phyloP scores from a whole-genome alignment of 1,284 basidiomycete genomes.

The Apiotrichum montevideense region DNA sequence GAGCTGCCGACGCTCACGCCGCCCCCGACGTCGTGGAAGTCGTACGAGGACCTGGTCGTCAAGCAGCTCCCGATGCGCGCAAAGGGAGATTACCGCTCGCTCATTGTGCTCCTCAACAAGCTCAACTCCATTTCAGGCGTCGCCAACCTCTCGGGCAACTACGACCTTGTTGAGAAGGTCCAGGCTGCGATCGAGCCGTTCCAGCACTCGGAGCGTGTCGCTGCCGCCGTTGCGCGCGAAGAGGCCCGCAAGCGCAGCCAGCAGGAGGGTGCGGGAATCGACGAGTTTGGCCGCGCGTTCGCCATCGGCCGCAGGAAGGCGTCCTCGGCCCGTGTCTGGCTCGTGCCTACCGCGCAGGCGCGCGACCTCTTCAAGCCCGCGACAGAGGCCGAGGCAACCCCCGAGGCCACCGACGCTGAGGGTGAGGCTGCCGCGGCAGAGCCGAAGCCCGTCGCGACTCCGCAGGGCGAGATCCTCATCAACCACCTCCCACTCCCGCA shows the following conservation, averaged over 20 bases:
- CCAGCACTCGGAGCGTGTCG: constrained; percentile 49
- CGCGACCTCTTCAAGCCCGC: neutral
- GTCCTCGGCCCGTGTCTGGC: constrained; percentile 83
- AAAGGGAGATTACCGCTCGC: constrained; percentile 64
- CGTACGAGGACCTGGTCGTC: constrained; percentile 40
- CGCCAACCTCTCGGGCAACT: constrained; percentile 58
- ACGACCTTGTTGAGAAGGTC: constrained; percentile 56
- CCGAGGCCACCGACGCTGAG: neutral
- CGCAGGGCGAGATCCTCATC: constrained; percentile 62
- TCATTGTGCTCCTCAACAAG: constrained; percentile 62
- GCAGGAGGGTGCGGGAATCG: constrained; percentile 51
- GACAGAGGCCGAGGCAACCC: constrained; percentile 1
- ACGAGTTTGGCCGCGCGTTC: constrained; percentile 71
- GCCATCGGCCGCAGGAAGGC: constrained; percentile 79
- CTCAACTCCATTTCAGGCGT: constrained; percentile 67
- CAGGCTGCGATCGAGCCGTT: constrained; percentile 58
- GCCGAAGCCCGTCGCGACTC: constrained; percentile 31
- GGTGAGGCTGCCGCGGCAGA: neutral
- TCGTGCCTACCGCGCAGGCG: constrained; percentile 62
- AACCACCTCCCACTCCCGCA: constrained; percentile 72
- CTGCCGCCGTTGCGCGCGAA: neutral
- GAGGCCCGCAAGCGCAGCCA: constrained; percentile 46
- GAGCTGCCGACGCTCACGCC: constrained; percentile 58
- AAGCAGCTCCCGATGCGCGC: constrained; percentile 56
- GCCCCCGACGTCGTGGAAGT: constrained; percentile 60